Conservation (phyloP, 257 asterid species). For the Penstemon newberryi region DNA sequence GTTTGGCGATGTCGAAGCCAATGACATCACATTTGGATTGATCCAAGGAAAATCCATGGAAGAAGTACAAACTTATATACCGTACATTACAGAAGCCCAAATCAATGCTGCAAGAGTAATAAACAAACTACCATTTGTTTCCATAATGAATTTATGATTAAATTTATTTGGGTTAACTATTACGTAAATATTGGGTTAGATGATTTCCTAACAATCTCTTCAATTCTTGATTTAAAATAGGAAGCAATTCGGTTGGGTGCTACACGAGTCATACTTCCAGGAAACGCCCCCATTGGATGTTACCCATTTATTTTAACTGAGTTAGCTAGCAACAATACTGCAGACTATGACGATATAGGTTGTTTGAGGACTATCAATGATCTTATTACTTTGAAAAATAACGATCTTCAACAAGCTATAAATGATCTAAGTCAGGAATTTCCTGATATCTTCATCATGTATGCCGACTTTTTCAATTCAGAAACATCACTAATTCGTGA, state of each 20-base stretch:
- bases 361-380: conserved; percentile 11
- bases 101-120: not conserved
- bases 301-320: conserved; percentile 11
- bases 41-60: not conserved
- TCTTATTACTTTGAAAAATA: not conserved
- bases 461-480: not conserved
- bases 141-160: not conserved
- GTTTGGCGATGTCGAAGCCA: not conserved
- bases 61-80: not conserved
- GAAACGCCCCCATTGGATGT: conserved; percentile 13
- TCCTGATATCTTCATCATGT: not conserved
- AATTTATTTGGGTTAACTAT: not conserved
- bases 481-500: too few relatives aligned
- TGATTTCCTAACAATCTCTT: too few relatives aligned
- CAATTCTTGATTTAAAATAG: not conserved
- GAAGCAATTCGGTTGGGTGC: conserved; percentile 15
- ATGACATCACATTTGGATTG: not conserved
- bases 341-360: conserved; percentile 8
- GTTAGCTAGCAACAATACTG: not conserved
- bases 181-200: not conserved
- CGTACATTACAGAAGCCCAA: not conserved
- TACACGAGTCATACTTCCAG: not conserved
- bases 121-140: not conserved
- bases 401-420: not conserved
- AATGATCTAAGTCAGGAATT: not conserved